Conservation (phyloP, 495 filamentous ascomycete genomes). For the Echria macrotheca region DNA sequence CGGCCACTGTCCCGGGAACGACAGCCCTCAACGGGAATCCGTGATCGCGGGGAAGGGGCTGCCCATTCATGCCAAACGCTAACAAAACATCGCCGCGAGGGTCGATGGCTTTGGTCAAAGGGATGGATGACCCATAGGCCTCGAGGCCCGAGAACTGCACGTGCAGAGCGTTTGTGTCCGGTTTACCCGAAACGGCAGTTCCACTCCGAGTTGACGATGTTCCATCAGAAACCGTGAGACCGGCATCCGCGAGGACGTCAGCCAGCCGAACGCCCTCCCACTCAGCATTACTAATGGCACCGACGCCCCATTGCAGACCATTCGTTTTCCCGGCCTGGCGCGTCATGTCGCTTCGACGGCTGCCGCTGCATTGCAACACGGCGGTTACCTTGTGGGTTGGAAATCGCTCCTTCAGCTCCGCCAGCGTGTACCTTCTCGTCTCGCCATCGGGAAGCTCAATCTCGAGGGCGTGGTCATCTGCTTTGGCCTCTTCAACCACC, state of each 20-base stretch:
- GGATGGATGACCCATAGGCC: conserved; percentile 56
- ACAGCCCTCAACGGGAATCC: conserved; percentile 57
- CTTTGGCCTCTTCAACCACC: conserved; percentile 30
- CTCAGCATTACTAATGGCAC: conserved; percentile 54
- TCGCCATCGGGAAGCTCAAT: conserved; percentile 53
- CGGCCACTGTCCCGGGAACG: conserved; percentile 57
- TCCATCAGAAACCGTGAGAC: conserved; percentile 24
- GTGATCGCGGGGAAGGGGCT: conserved; percentile 51
- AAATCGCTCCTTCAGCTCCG: conserved; percentile 49
- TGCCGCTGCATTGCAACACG: conserved; percentile 57
- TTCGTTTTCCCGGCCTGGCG: conserved; percentile 46
- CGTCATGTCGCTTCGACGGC: conserved; percentile 57
- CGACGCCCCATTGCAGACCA: conserved; percentile 55
- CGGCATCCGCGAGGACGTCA: conserved; percentile 54
- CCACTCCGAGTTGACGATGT: conserved; percentile 9
- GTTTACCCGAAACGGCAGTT: conserved; percentile 4
- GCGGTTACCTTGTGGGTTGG: conserved; percentile 50
- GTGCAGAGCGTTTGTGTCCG: conserved; percentile 39
- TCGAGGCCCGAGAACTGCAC: conserved; percentile 56
- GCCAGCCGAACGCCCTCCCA: conserved; percentile 56
- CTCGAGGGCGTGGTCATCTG: conserved; percentile 41
- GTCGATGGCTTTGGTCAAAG: conserved; percentile 50
- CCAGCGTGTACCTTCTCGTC: conserved; percentile 44
- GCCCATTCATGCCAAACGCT: conserved; percentile 56
- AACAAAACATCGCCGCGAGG: conserved; percentile 54